These are phyloP conservation scores for Lodderomyces beijingensis DNA, from an alignment of 1,139 yeast species.

Conservation along the genomic window DNA sequence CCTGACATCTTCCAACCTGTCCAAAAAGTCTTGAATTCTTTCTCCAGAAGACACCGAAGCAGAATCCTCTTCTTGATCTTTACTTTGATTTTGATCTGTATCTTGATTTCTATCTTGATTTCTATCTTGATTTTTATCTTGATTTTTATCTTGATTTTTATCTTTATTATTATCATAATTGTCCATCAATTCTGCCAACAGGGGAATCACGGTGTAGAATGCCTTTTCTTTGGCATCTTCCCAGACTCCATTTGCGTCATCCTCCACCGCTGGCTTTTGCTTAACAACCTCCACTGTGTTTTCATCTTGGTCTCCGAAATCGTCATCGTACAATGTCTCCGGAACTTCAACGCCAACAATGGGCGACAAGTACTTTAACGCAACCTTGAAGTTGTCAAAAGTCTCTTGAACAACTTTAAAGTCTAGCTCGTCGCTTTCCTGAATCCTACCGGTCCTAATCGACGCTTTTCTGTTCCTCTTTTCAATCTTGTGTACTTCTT, in stretches of 20 bases:
- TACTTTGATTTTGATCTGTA: too few species aligned
- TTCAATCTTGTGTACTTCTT: constrained; percentile 29
- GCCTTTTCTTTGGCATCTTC: constrained; percentile 57
- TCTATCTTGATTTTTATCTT: constrained; percentile 1
- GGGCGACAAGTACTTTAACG: constrained; percentile 45
- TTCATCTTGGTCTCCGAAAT: constrained; percentile 6
- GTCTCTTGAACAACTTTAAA: constrained; percentile 33
- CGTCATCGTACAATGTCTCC: constrained; percentile 13
- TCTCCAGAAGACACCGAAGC: constrained; percentile 32
- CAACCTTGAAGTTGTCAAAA: constrained; percentile 43
- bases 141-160: too few species aligned
- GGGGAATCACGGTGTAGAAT: constrained; percentile 50
- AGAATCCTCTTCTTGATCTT: constrained; percentile 4
- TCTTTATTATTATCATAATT: too few species aligned
- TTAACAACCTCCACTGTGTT: constrained; percentile 23
- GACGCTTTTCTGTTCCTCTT: constrained; percentile 49
- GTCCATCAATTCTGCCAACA: constrained; percentile 26
- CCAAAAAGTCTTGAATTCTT: constrained; percentile 40
- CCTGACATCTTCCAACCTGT: constrained; percentile 39
- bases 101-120: neutral
- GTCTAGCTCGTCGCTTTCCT: constrained; percentile 48
- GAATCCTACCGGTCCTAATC: constrained; percentile 60
- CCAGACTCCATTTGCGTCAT: constrained; percentile 47
- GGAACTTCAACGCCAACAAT: constrained; percentile 32
- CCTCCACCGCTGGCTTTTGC: constrained; percentile 22